Base-by-base conservation (phyloP, 202 grass and related monocot genomes). In the Schoenoplectus triqueter region DNA sequence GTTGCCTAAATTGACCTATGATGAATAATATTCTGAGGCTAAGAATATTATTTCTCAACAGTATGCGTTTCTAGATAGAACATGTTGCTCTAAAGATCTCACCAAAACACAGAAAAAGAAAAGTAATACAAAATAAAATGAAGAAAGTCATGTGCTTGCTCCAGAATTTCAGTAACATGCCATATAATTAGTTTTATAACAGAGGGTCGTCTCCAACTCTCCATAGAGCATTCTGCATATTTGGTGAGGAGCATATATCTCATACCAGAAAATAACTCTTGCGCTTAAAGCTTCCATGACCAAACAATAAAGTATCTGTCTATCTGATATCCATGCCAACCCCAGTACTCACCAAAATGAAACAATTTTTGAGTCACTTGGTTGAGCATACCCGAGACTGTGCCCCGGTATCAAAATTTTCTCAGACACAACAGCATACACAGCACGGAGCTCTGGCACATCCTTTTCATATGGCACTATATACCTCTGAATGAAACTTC, bases 371-470 rank as follows among this genome's bases (percentile, higher is more conserved):
- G 72, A 17, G 45, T 73, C 69, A 68, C 11, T 40, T 42, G 3
- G 14, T 31, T 14, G 31, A 41, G 22, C 31, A 68, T 68, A 79
- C 85, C 47, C 72, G 69, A 68, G 91, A 91, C 69, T 80, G 72
- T 73, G 89, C 86, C 78, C 7, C n/a, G 6, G 1, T 14, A 19
- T 10, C 48, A 57, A 40, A 19, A 13, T 80, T 48, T 81, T 49
- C 13, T 13, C 41, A 49, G 14, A 21, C 1, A 18, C n/a, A 42
- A 4, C 57, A n/a, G 21, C 39, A 83, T 83, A 83, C 46, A 64
- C 21, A 10, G 52, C 80, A 31, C 19, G 64, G 50, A 83, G 64
- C 81, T 83, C 81, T 7, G 64, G 65, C 17, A 42, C 63, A 39
- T n/a, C 49, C 44, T 83, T 55, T 13, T 70, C 51, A 69, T 83